Conservation (phyloP, 1,284 basidiomycete species). For the Serendipita sp. region DNA sequence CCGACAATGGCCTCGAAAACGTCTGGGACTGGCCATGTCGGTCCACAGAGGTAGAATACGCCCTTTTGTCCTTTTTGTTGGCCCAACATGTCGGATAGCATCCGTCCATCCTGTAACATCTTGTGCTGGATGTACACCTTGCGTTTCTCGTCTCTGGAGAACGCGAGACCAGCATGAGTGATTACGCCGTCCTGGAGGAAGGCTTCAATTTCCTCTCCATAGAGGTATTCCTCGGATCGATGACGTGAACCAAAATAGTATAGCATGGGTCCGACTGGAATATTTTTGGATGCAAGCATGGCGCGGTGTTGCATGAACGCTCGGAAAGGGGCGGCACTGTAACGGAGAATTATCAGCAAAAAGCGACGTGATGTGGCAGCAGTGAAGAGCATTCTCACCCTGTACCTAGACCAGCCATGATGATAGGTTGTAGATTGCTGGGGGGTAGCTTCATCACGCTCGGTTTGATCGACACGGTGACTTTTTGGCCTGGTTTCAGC, state of each 20-base stretch:
- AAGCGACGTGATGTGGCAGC: not conserved
- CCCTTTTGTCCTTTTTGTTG: slow-evolving; percentile 42
- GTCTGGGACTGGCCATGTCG: slow-evolving; percentile 97
- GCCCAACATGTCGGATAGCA: slow-evolving; percentile 57
- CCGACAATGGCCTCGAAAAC: slow-evolving; percentile 85
- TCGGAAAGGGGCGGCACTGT: slow-evolving; percentile 84
- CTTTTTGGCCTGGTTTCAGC: slow-evolving; percentile 76
- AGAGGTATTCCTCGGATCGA: slow-evolving; percentile 88
- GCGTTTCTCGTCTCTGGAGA: slow-evolving; percentile 82
- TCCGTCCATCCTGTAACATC: slow-evolving; percentile 80
- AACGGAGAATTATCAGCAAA: not conserved
- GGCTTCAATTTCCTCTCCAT: slow-evolving; percentile 83
- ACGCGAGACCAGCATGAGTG: slow-evolving; percentile 83
- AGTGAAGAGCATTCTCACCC: slow-evolving; percentile 29
- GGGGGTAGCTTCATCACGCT: slow-evolving; percentile 98
- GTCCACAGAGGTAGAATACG: slow-evolving; percentile 94
- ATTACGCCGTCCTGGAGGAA: slow-evolving; percentile 74
- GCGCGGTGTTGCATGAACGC: slow-evolving; percentile 95
- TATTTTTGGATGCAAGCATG: slow-evolving; percentile 59
- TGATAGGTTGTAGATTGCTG: slow-evolving; percentile 75
- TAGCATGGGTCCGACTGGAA: slow-evolving; percentile 78
- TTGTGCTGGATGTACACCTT: slow-evolving; percentile 99
- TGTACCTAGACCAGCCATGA: slow-evolving; percentile 97
- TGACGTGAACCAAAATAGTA: slow-evolving; percentile 99
- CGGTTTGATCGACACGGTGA: slow-evolving; percentile 96